Percentiles rank a stretch among this genome's conserved stretches.
Evolutionary conservation across 352 stramenopile genomes (phyloP).

Genomic region (Globisporangium abappressorium): DNA sequence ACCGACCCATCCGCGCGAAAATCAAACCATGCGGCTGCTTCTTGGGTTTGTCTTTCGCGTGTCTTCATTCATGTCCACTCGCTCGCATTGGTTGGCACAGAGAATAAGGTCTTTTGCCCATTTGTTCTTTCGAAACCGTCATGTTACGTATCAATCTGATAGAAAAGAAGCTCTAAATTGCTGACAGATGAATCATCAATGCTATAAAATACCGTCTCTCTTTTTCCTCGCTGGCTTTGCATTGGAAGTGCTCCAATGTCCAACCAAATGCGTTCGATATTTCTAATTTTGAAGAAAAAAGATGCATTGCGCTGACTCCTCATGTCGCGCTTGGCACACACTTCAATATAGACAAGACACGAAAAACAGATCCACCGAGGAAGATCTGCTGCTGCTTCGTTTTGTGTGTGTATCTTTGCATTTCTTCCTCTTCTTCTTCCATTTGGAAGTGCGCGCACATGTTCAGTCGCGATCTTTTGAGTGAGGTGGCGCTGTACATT

Average conservation of each 20-base stretch:
- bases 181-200: not conserved
- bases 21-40: too few species aligned
- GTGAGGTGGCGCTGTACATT: conserved; percentile 2
- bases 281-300: conserved; percentile 12
- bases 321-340: conserved; percentile 1
- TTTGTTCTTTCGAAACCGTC: not conserved
- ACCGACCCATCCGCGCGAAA: not conserved
- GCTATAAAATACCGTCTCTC: not conserved
- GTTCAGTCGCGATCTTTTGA: not conserved
- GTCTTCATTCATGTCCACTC: not conserved
- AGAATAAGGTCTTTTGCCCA: not conserved
- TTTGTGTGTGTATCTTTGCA: not conserved
- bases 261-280: not conserved
- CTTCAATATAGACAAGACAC: conserved; percentile 11
- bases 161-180: not conserved
- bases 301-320: conserved; percentile 13
- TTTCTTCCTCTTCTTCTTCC: not conserved
- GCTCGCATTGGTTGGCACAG: not conserved
- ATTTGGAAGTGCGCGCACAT: not conserved
- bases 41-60: not conserved
- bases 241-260: not conserved
- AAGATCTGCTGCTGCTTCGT: not conserved
- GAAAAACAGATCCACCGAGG: not conserved
- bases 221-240: not conserved
- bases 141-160: not conserved